Conservation (phyloP, 2,329 filamentous ascomycete species). For the Gnomoniopsis smithogilvyi region DNA sequence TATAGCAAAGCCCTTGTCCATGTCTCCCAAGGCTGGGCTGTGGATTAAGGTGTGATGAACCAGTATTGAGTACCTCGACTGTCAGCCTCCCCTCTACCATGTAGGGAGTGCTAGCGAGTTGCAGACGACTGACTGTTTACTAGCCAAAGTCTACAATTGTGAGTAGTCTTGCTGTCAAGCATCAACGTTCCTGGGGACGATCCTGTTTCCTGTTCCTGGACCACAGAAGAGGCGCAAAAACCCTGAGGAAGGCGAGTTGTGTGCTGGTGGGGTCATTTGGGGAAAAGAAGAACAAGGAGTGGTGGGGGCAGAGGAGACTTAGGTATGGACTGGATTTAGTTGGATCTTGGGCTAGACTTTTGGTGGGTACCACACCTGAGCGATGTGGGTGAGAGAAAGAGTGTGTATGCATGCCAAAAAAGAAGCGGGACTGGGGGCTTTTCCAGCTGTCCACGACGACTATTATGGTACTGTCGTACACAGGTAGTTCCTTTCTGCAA, state of each 20-base stretch:
- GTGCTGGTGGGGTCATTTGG: not conserved
- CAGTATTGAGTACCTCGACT: too few relatives aligned
- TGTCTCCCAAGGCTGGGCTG: too few relatives aligned
- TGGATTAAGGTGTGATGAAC: too few relatives aligned
- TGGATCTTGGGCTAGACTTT: slow-evolving; percentile 7
- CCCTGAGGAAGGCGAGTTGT: too few relatives aligned
- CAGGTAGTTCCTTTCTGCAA: not conserved
- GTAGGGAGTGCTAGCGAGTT: too few relatives aligned
- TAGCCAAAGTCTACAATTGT: too few relatives aligned
- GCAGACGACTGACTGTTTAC: too few relatives aligned
- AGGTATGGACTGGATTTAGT: slow-evolving; percentile 12
- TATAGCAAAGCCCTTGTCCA: too few relatives aligned
- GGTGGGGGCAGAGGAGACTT: slow-evolving; percentile 1
- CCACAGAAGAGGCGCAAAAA: not conserved
- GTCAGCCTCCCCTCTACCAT: too few relatives aligned
- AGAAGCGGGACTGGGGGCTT: slow-evolving; percentile 6
- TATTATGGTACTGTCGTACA: not conserved
- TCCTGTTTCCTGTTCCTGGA: not conserved
- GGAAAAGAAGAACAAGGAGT: not conserved
- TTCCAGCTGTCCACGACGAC: not conserved
- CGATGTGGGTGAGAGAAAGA: not conserved
- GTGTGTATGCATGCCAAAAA: not conserved
- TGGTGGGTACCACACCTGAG: not conserved
- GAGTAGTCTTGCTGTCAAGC: too few relatives aligned
- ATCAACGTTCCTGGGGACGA: too few relatives aligned